These are phyloP conservation scores for Wickerhamomyces bisporus DNA, from an alignment of 805 yeast genomes.

Conservation along the genomic window DNA sequence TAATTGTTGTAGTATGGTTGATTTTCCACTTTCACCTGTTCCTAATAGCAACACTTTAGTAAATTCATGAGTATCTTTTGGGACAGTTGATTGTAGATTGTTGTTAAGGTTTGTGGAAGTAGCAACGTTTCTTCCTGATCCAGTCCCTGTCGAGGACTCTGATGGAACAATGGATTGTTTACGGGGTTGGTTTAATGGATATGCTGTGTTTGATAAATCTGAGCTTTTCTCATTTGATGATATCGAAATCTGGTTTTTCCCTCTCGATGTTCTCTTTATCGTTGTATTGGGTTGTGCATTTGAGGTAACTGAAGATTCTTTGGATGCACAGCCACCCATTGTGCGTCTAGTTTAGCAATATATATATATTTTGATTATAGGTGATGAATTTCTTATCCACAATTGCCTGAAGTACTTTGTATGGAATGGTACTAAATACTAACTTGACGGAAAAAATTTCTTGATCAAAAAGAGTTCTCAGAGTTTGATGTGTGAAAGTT, in stretches of 20 bases:
- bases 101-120: not conserved
- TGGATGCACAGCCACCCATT: conserved; percentile 22
- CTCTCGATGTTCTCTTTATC: conserved; percentile 2
- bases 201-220: conserved; percentile 3
- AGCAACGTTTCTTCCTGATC: conserved; percentile 4
- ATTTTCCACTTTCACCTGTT: conserved; percentile 60
- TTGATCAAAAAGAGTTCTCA: no score
- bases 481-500: no score
- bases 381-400: no score
- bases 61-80: conserved; percentile 37
- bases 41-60: conserved; percentile 74
- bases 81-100: conserved; percentile 1
- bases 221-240: conserved; percentile 7
- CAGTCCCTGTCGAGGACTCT: conserved; percentile 12
- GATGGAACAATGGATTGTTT: conserved; percentile 22
- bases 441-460: no score
- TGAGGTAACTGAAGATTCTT: conserved; percentile 7
- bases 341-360: not conserved
- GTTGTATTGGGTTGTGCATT: not conserved
- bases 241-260: conserved; percentile 1
- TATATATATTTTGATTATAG: not conserved
- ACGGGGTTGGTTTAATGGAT: conserved; percentile 3
- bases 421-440: no score
- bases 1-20: conserved; percentile 41
- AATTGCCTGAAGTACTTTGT: no score